Conservation (phyloP, 495 filamentous ascomycete genomes). For the Thermothielavioides terrestris region DNA sequence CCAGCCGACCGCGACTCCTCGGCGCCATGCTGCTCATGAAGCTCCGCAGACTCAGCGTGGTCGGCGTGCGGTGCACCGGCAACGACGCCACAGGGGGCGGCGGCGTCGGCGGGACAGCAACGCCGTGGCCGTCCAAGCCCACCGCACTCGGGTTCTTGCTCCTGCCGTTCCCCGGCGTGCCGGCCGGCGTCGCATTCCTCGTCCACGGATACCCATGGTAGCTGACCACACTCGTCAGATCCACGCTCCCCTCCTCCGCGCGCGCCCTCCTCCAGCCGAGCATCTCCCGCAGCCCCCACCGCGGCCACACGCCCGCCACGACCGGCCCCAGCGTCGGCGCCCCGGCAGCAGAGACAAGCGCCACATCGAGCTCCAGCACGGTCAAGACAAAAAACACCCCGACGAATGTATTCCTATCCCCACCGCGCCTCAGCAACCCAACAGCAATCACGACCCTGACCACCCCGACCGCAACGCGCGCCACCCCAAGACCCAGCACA, state of each 20-base stretch:
- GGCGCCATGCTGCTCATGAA: constrained; percentile 22
- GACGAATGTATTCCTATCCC: constrained; percentile 7
- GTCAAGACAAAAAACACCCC: constrained; percentile 26
- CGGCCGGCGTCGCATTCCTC: not conserved
- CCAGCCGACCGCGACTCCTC: constrained; percentile 11
- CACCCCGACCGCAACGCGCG: constrained; percentile 29
- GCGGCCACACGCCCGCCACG: constrained; percentile 13
- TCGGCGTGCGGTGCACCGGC: constrained; percentile 18
- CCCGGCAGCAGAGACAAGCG: constrained; percentile 26
- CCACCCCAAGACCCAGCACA: constrained; percentile 30
- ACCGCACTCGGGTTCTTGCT: constrained; percentile 16
- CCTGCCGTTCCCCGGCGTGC: no score
- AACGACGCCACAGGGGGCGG: constrained; percentile 9
- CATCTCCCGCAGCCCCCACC: constrained; percentile 8
- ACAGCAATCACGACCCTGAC: constrained; percentile 25
- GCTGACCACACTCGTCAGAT: constrained; percentile 19
- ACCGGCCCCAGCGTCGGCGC: constrained; percentile 26
- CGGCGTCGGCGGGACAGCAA: not conserved
- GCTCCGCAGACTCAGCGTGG: constrained; percentile 22
- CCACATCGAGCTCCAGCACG: constrained; percentile 28
- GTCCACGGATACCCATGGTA: constrained; percentile 17
- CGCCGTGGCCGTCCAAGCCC: no score
- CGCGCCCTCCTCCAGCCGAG: constrained; percentile 1
- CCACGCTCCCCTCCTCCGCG: constrained; percentile 11
- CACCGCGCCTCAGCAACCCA: not conserved